Base-by-base conservation (phyloP, 805 yeast genomes). In the Hanseniaspora meyeri region DNA sequence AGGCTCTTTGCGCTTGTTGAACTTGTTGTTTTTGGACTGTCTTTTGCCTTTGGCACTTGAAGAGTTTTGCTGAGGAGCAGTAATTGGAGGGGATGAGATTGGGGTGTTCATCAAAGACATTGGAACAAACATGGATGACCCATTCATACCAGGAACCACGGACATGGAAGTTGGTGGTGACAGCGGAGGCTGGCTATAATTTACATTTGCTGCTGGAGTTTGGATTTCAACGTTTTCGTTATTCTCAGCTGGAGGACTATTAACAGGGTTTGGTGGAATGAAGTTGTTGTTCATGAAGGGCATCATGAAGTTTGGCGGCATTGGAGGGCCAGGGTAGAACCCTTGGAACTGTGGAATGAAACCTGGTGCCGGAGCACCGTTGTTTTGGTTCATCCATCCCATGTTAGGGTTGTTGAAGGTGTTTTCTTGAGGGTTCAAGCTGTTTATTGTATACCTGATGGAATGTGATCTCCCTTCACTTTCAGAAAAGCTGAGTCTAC, bases 1-100 rank as follows among this genome's bases (percentile, higher is more conserved):
- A 61, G 77, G 83, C 43, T 70, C 71, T 9, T 60, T 50, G 61
- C 34, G 69, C 36, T 45, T 42, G 39, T 14, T 58, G 19, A 60
- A 60, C 9, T 62, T 60, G 32, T 62, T 62, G 39, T 61, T 59
- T 11, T 55, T 45, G 42, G 53, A 51, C 47, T 27, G 50, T 42
- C 20, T 38, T 45, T 49, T 59, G 51, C 56, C 43, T 47, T 42
- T 54, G 53, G 55, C 40, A 32, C 51, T 24, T 17, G 55, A 46
- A 20, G 58, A 32, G 27, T 59, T 58, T 45, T 60, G 59, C 48
- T 38, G 42, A 43, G 36, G 10, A 20, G 48, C 43, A 20, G 14
- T 24, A 10, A 36, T 20, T 37, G 49, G 52, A 2, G 52, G 55
- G 9, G 55, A 29, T 42, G 55, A 36, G 11, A 45, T 10, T 20